Base-by-base conservation (phyloP, 2,329 filamentous ascomycete genomes). In the Cadophora sp. region DNA sequence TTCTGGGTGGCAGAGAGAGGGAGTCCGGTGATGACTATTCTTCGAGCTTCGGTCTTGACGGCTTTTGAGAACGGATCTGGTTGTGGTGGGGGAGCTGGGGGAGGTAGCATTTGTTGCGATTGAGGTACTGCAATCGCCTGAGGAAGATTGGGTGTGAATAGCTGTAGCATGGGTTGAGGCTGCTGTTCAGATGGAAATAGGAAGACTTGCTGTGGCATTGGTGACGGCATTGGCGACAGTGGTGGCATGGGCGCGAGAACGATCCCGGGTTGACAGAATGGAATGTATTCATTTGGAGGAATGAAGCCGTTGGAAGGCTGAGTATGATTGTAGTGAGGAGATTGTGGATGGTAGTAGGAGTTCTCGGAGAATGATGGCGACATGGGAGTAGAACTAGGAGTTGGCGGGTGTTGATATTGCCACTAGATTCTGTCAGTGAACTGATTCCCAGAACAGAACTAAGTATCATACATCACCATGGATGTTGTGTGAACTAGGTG, bases 11-110 rank as follows among this genome's bases (percentile, higher is more conserved):
- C 62, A 1, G 27, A 24, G 11, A 48, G 62, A 0, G 71, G 66
- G 0, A 74, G 67, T 36, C 56, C 60, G 2, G 67, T 74, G 33
- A 75, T 70, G 9, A 75, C 70, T 5, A 75, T 65, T 53, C 73
- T 74, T 16, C 72, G 64, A 5, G 69, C 66, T 62, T 74, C 71
- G 4, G 59, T 67, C 20, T 66, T 45, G 1, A 71, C 50, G 20
- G 67, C 43, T 43, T 9, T n/a, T 33, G 39, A 6, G n/a, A 20
- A 33, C 58, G 30, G 50, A 39, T 51, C 24, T 30, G 20, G 39
- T 22, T 30, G 22, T 14, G 45, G 24, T 43, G 7, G 14, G 8
- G 45, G 33, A 58, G 18, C 4, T 8, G 47, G 45, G 47, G n/a
- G 39, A 27, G 33, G 39, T 11, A 20, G n/a, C 45, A 48, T 48